Base-by-base conservation (phyloP, 768 basidiomycete species). In the Amanita brunnescens region DNA sequence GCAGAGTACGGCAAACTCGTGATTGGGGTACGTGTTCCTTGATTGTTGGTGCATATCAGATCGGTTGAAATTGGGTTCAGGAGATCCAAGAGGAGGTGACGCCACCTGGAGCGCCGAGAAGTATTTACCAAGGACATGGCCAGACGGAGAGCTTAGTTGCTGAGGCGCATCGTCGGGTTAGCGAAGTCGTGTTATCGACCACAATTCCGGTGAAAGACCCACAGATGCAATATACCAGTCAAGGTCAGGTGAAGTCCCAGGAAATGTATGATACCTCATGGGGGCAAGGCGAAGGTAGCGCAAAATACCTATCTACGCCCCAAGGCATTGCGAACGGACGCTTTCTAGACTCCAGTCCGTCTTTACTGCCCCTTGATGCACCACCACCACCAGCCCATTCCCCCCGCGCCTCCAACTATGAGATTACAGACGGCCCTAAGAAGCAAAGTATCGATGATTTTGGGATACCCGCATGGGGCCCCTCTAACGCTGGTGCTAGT, bases 81-180 rank as follows among this genome's bases (percentile, higher is more conserved):
- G 88, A 87, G 73, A 85, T 96, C 12, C 81, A 90, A 1, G 79
- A 89, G 54, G 84, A 87, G n/a, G 66, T 70, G 16, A 91, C 90
- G 0, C 80, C 83, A 47, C 91, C 91, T 14, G 93, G 93, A 21
- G 70, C 86, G 30, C 76, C 85, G 2, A 77, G 92, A 14, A 73
- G 78, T 10, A 73, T 83, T 54, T 97, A 94, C 62, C 71, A 73
- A 38, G 81, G 80, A 1, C 86, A 85, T 48, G 64, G 74, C 41
- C 80, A 74, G 56, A 83, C 83, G 0, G 78, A 82, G 42, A 66
- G 71, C 34, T 67, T 86, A 8, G 75, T 86, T 8, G 69, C 70
- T 3, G 87, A 92, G 57, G 84, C 86, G 5, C 67, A 77, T 50
- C 75, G 67, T 24, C 64, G 70, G n/a, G 68, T 86, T 29, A 68